Conservation (phyloP, 805 yeast genomes). For the Cyberlindnera nakhonratchasimensis region DNA sequence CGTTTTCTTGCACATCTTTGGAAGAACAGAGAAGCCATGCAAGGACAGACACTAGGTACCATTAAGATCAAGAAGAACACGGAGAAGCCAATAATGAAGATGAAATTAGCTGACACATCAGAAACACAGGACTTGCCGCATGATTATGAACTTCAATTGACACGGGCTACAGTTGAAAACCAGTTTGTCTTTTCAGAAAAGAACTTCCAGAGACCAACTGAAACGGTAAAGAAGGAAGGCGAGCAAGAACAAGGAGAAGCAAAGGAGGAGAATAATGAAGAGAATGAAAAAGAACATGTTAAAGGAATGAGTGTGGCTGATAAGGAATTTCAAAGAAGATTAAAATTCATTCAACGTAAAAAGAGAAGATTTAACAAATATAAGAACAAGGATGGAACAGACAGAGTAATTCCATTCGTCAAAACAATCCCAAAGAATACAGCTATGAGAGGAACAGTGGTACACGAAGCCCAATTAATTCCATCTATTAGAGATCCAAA, state of each 20-base stretch:
- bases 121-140: constrained; percentile 65
- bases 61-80: constrained; percentile 45
- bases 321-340: constrained; percentile 15
- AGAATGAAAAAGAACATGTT: not conserved
- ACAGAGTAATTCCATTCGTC: constrained; percentile 70
- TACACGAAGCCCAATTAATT: constrained; percentile 86
- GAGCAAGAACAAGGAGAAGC: constrained; percentile 4
- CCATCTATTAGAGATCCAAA: constrained; percentile 74
- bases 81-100: constrained; percentile 40
- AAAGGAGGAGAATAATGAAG: constrained; percentile 2
- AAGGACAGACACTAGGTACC: constrained; percentile 77
- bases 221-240: constrained; percentile 1
- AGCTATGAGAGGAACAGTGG: constrained; percentile 77
- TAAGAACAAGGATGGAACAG: constrained; percentile 34
- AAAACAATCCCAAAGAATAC: constrained; percentile 89
- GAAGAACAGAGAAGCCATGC: constrained; percentile 57
- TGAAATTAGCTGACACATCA: constrained; percentile 50
- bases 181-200: constrained; percentile 87
- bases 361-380: constrained; percentile 36
- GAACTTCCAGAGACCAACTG: constrained; percentile 38
- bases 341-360: constrained; percentile 25
- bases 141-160: constrained; percentile 75
- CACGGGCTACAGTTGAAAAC: constrained; percentile 77
- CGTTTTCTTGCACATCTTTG: constrained; percentile 80
- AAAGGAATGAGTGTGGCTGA: constrained; percentile 12